Base-by-base conservation (phyloP, 768 basidiomycete species). In the Pleurotus platypus region DNA sequence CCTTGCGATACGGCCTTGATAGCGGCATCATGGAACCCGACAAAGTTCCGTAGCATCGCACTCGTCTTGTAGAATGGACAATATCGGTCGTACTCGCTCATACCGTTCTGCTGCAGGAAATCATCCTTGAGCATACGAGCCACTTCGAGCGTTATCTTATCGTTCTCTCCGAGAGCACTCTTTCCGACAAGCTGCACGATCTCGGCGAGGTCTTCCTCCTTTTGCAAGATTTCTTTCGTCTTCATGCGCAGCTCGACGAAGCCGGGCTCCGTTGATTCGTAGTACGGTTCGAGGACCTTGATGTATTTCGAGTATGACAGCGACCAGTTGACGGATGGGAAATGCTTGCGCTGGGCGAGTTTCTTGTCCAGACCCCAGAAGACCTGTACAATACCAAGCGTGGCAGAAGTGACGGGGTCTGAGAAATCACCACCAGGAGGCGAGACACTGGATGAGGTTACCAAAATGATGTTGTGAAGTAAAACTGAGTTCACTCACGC, bases 321-420 rank as follows among this genome's bases (percentile, higher is more conserved):
- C 62, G 88, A 97, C 97, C 97, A 99, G 76, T 99, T 98, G 71
- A 99, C 96, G n/a, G 95, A 97, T 1, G 97, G 97, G 82, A 99
- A 99, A 70, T 99, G 95, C 72, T 99, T 98, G 61, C 96, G 84
- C 70, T 98, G 97, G 2, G 97, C 97, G 58, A 98, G 86, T 70
- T 96, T 94, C 86, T 99, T 99, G 76, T 98, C 97, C 24, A 99
- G 84, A 71, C 97, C 97, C 97, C 97, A 99, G 84, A 99, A 99
- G 62, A 98, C 97, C 67, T 98, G 97, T 8, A 99, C 97, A 68
- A 99, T 99, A 78, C 94, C 86, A 56, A 99, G 89, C 2, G 97
- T 99, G 37, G 97, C 92, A 46, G 94, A 87, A 6, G 96, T 98
- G 58, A 99, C 97, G 37, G 97, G 97, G 72, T 99, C 97, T 9